These are phyloP conservation scores for Rhodotorula sp. DNA, from an alignment of 1,284 basidiomycete genomes.

Conservation along the genomic window DNA sequence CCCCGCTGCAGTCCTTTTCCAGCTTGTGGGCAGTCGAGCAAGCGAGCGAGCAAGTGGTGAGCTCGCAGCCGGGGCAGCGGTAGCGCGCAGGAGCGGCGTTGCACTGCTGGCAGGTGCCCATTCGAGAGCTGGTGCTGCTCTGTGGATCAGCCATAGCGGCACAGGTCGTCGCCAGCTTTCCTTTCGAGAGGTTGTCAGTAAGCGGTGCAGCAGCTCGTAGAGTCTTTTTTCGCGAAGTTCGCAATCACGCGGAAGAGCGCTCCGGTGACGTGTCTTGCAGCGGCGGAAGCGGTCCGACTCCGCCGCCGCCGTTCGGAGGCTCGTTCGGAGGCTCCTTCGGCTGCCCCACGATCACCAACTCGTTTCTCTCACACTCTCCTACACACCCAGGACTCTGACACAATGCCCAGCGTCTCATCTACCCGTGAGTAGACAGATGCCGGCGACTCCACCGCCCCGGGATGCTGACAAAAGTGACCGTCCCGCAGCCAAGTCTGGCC, in stretches of 20 bases:
- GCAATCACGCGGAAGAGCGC: too few species aligned
- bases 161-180: too few species aligned
- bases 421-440: neutral
- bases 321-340: neutral
- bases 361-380: neutral
- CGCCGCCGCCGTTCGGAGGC: too few species aligned
- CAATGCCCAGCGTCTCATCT: neutral
- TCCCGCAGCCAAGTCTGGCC: slow-evolving; percentile 14
- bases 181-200: too few species aligned
- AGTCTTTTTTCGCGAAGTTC: too few species aligned
- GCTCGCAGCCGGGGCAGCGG: slow-evolving; percentile 33
- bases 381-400: neutral
- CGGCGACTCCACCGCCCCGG: neutral
- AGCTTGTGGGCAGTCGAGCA: slow-evolving; percentile 35
- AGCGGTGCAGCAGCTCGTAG: too few species aligned
- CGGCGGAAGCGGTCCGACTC: neutral
- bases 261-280: neutral
- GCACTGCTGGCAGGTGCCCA: slow-evolving; percentile 32
- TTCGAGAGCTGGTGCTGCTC: slow-evolving; percentile 3
- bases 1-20: slow-evolving; percentile 20
- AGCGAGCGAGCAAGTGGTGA: slow-evolving; percentile 36
- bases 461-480: neutral
- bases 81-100: slow-evolving; percentile 23
- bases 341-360: neutral
- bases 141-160: slow-evolving; percentile 7